Conservation (phyloP, 2,329 filamentous ascomycete species). For the Calonectria ilicicola region DNA sequence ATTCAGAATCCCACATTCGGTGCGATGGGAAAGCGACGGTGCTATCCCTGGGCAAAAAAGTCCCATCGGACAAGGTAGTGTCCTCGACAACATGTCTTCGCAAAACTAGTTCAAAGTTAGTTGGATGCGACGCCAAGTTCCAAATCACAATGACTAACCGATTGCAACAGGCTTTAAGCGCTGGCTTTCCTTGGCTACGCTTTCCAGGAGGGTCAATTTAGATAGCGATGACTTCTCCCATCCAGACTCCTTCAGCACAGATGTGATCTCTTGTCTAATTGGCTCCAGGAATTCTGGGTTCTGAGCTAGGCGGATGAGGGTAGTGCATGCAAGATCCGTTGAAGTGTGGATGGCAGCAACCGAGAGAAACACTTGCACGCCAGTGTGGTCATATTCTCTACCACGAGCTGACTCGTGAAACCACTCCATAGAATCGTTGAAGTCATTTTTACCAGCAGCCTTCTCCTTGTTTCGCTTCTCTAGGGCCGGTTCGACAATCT, state of each 20-base stretch:
- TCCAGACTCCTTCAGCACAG: not conserved
- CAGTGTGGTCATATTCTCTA: not conserved
- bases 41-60: not conserved
- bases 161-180: not conserved
- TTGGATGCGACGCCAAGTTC: too few species aligned
- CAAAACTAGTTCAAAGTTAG: not conserved
- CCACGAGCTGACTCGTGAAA: not conserved
- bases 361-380: not conserved
- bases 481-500: not conserved
- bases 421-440: constrained; percentile 4
- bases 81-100: not conserved
- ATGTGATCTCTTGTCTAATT: not conserved
- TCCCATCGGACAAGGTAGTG: not conserved
- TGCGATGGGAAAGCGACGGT: not conserved
- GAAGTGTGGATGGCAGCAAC: not conserved
- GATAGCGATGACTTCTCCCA: not conserved
- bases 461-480: not conserved
- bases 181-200: not conserved
- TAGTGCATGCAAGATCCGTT: not conserved
- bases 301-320: not conserved
- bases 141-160: not conserved
- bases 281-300: not conserved
- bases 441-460: not conserved
- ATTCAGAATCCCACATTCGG: not conserved
- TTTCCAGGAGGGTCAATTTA: not conserved